Conservation (phyloP, 2,329 filamentous ascomycete genomes). For the Chaetothyriales sp. region DNA sequence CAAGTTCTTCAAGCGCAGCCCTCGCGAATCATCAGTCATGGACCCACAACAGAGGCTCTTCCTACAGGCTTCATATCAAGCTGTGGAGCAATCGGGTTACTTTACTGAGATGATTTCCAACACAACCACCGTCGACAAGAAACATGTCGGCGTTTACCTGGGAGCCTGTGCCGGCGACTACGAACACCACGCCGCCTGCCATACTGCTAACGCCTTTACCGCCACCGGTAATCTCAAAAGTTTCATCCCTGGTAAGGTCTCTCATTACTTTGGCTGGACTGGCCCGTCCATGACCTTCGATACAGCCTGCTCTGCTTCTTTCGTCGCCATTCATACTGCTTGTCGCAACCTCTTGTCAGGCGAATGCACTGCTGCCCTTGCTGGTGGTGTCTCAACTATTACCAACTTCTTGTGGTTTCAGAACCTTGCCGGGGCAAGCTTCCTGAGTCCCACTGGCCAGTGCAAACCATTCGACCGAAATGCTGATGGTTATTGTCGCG, state of each 20-base stretch:
- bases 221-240: constrained; percentile 14
- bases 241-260: constrained; percentile 20
- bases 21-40: constrained; percentile 14
- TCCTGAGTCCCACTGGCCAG: constrained; percentile 13
- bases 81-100: constrained; percentile 10
- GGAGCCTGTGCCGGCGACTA: constrained; percentile 21
- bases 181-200: constrained; percentile 18
- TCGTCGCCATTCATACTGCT: constrained; percentile 21
- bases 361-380: constrained; percentile 8
- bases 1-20: constrained; percentile 16
- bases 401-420: constrained; percentile 3
- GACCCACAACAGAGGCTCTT: constrained; percentile 19
- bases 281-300: constrained; percentile 19
- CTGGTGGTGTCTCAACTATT: constrained; percentile 3
- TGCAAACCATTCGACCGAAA: constrained; percentile 5
- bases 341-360: constrained; percentile 14
- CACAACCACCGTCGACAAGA: no score
- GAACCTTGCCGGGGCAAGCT: constrained; percentile 19
- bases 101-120: no score
- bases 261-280: constrained; percentile 19
- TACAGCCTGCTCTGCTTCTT: constrained; percentile 19
- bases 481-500: constrained; percentile 21
- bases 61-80: constrained; percentile 18
- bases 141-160: constrained; percentile 20
- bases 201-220: constrained; percentile 12